These are phyloP conservation scores for Hypoxylon trugodes DNA, from an alignment of 495 filamentous ascomycete species.

Conservation along the genomic window DNA sequence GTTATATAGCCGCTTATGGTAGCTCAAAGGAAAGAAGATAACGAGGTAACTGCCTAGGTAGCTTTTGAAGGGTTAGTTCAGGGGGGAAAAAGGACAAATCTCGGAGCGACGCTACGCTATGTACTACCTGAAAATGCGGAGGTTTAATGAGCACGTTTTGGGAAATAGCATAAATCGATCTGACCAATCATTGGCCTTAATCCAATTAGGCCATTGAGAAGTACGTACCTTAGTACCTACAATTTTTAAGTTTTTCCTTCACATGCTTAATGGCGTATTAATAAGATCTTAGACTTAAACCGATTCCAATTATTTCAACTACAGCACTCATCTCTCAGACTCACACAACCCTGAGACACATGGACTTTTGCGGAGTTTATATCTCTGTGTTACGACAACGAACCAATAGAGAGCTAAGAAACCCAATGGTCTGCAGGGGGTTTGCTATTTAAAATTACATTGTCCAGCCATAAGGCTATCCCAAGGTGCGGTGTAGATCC, in stretches of 20 bases:
- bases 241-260: too few species aligned
- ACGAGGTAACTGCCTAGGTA: background rate
- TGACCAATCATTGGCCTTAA: slow-evolving; percentile 14
- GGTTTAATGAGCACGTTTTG: slow-evolving; percentile 33
- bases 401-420: slow-evolving; percentile 13
- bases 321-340: too few species aligned
- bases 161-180: slow-evolving; percentile 15
- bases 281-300: background rate
- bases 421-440: background rate
- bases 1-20: too few species aligned
- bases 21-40: background rate
- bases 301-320: slow-evolving; percentile 7
- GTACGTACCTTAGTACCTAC: too few species aligned
- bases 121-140: slow-evolving; percentile 20
- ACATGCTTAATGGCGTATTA: slow-evolving; percentile 2
- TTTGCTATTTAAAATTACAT: background rate
- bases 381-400: slow-evolving; percentile 6
- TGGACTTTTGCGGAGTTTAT: slow-evolving; percentile 15
- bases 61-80: background rate
- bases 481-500: slow-evolving; percentile 1
- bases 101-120: background rate
- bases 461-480: background rate
- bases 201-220: background rate
- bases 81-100: background rate
- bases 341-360: slow-evolving; percentile 7